phyloP scores from a whole-genome alignment of 139 green algal genomes.

The Yamagishiella unicocca region DNA sequence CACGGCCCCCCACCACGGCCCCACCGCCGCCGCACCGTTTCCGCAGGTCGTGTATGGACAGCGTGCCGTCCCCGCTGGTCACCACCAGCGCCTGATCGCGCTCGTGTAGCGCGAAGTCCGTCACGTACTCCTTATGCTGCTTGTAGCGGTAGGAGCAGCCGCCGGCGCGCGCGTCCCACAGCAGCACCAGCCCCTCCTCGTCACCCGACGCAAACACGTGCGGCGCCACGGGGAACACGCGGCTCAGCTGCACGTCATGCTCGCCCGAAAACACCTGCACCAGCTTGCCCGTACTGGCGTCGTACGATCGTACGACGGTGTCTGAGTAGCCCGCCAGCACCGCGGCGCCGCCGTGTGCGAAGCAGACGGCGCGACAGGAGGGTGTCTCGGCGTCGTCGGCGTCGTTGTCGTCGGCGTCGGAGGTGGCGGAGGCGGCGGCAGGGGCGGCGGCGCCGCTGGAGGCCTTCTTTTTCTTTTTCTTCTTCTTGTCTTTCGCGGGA shows the following conservation, averaged over 20 bases:
- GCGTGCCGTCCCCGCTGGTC: slow-evolving; percentile 86
- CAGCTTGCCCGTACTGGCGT: slow-evolving; percentile 60
- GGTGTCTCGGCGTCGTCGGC: neutral
- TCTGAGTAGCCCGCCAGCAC: slow-evolving; percentile 41
- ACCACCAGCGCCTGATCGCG: slow-evolving; percentile 71
- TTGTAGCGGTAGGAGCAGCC: slow-evolving; percentile 24
- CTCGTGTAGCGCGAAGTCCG: slow-evolving; percentile 68
- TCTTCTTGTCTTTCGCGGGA: neutral
- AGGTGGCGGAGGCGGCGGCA: neutral
- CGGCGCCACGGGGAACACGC: slow-evolving; percentile 57
- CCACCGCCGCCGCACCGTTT: neutral
- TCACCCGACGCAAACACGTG: slow-evolving; percentile 76
- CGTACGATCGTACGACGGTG: slow-evolving; percentile 39
- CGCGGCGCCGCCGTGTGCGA: slow-evolving; percentile 43
- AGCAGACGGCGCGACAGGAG: slow-evolving; percentile 73
- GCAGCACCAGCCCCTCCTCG: slow-evolving; percentile 81
- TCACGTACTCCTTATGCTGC: slow-evolving; percentile 89
- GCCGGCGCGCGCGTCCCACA: slow-evolving; percentile 84
- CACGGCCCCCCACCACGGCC: neutral
- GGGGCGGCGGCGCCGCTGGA: neutral
- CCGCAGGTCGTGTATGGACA: slow-evolving; percentile 77
- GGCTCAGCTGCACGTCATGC: slow-evolving; percentile 73
- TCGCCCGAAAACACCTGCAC: slow-evolving; percentile 60
- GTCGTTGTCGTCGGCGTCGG: neutral
- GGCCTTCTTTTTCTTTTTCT: slow-evolving; percentile 11